Conservation (phyloP, 176 grass and related monocot genomes). For the Triticum turgidum region DNA sequence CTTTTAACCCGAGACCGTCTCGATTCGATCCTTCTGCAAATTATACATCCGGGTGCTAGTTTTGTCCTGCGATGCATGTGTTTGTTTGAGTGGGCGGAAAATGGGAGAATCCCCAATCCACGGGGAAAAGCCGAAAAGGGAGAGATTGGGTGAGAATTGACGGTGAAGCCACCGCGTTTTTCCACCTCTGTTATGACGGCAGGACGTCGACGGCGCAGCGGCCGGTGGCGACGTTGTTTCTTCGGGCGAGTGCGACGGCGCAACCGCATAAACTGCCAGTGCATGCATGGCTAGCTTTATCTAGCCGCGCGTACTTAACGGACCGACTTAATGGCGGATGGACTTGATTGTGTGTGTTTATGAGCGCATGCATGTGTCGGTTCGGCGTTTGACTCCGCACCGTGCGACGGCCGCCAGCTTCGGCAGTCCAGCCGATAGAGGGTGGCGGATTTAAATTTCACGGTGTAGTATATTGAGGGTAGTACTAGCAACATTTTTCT, state of each 20-base stretch:
- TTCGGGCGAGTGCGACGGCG: conserved; percentile 38
- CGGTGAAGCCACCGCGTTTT: not conserved
- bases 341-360: not conserved
- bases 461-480: not conserved
- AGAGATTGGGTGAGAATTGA: not conserved
- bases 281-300: conserved; percentile 6
- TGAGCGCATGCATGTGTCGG: not conserved
- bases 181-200: not conserved
- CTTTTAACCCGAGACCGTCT: too few relatives aligned
- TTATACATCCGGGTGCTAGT: not conserved
- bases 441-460: not conserved
- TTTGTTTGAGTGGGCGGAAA: not conserved
- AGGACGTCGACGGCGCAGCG: conserved; percentile 30
- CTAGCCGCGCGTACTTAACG: not conserved
- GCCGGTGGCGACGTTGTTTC: conserved; percentile 19
- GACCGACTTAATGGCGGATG: not conserved
- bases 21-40: not conserved
- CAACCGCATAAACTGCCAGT: conserved; percentile 25
- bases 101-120: not conserved
- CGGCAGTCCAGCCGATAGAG: not conserved
- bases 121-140: not conserved
- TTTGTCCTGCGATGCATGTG: not conserved
- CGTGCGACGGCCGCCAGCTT: not conserved
- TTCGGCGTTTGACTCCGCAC: not conserved
- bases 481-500: too few relatives aligned